Evolutionary conservation across 345 rosid species (phyloP), one percentile per base, ranked within the genome.

Genomic region (Adansonia digitata): DNA sequence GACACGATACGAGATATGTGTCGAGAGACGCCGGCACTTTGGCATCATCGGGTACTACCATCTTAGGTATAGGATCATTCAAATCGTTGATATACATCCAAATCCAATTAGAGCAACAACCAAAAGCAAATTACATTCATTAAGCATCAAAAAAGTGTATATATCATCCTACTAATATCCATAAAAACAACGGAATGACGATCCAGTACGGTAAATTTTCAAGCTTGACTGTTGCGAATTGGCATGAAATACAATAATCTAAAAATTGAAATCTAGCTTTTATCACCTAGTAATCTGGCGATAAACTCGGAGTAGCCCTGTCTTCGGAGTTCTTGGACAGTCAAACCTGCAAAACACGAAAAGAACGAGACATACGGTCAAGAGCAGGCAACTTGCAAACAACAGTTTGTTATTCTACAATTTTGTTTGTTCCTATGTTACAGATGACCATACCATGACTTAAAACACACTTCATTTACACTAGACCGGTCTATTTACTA

Each of bases 291-390:
- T 13, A 26, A 57, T 42, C 3, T 1, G 57, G 7, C 27, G 42
- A 27, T 20, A 59, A 31, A 60, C 55, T 17, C 37, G 15, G 35
- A 43, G 39, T 51, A n/a, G 40, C 43, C 12, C 45, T 69, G 18
- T 14, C 11, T 67, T 91, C 87, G 86, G 77, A 90, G 88, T 31
- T 90, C 97, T 78, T 89, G 92, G 11, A 90, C 97, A 14, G 78
- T 90, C 89, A 94, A 87, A 92, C 97, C 97, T 93, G 91, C 79
- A 82, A 69, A 74, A 72, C 31, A 72, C 27, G 55, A 26, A 61
- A 26, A 14, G 8, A 22, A 18, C 12, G 35, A 65, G 71, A 43
- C 42, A 13, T 14, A 3, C 17, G 10, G 39, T 45, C 55, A 67
- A 45, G 53, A 7, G 1, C 60, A 22, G 22, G 29, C 10, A 22